Percentiles rank a stretch among this genome's conserved stretches.
Evolutionary conservation across 306 rosid species (phyloP).

Genomic region (Abrus precatorius): DNA sequence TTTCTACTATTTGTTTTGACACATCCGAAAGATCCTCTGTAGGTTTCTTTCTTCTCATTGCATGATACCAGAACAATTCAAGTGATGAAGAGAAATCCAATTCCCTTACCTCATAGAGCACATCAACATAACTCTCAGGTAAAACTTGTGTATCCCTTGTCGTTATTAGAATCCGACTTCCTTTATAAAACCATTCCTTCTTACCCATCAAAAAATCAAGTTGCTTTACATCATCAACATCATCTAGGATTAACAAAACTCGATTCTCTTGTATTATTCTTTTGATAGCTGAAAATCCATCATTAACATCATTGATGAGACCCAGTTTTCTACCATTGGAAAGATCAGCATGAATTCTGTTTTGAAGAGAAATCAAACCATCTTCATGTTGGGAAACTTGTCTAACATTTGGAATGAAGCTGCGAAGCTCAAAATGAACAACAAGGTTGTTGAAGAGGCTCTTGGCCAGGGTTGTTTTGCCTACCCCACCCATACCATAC

Average conservation of each 20-base stretch:
- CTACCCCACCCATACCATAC: conserved; percentile 68
- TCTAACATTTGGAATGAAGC: conserved; percentile 61
- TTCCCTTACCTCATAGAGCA: conserved; percentile 57
- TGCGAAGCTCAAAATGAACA: conserved; percentile 44
- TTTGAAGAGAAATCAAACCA: conserved; percentile 56
- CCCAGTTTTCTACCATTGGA: not conserved
- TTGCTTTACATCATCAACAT: conserved; percentile 54
- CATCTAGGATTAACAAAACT: conserved; percentile 69
- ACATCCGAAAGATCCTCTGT: conserved; percentile 13
- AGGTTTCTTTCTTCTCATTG: conserved; percentile 58
- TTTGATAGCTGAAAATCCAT: conserved; percentile 42
- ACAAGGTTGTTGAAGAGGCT: conserved; percentile 58
- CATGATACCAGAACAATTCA: conserved; percentile 60
- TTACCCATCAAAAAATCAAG: conserved; percentile 44
- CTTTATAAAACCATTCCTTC: conserved; percentile 57
- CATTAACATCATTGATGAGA: conserved; percentile 14
- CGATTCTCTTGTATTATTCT: conserved; percentile 36
- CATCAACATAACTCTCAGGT: conserved; percentile 25
- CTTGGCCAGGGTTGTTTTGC: conserved; percentile 72
- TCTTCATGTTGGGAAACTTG: conserved; percentile 37
- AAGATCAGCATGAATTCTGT: conserved; percentile 37
- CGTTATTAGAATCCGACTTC: conserved; percentile 64
- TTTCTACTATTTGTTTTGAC: conserved; percentile 55
- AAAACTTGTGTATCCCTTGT: conserved; percentile 57
- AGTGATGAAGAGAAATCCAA: conserved; percentile 46